phyloP scores from a whole-genome alignment of 306 rosid species.

The Echinosophora koreensis region DNA sequence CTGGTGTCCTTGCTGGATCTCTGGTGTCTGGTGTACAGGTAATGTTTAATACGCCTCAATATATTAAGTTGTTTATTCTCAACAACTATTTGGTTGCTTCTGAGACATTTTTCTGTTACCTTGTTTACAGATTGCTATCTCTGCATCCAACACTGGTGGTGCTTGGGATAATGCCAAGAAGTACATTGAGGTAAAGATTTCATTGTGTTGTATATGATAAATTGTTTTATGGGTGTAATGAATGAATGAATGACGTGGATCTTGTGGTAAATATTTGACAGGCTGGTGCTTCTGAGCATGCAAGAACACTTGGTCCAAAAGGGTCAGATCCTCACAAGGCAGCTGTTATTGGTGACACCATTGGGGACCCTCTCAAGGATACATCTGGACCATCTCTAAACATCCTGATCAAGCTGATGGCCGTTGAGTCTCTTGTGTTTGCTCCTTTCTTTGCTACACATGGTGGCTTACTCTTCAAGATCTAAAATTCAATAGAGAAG shows the following conservation, averaged over 20 bases:
- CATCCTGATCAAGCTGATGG: conserved; percentile 98
- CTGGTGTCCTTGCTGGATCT: conserved; percentile 95
- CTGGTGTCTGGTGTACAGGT: conserved; percentile 98
- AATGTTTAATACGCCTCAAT: conserved; percentile 19
- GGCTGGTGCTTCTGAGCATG: conserved; percentile 97
- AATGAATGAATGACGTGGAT: not conserved
- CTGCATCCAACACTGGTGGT: conserved; percentile 99
- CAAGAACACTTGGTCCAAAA: conserved; percentile 89
- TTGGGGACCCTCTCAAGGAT: conserved; percentile 96
- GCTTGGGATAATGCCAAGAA: conserved; percentile 99
- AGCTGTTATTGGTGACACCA: conserved; percentile 96
- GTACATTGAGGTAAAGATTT: conserved; percentile 79
- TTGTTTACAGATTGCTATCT: conserved; percentile 78
- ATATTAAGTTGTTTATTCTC: not conserved
- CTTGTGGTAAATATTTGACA: conserved; percentile 39
- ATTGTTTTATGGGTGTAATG: not conserved
- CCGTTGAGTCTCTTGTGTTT: conserved; percentile 92
- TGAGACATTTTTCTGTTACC: conserved; percentile 13
- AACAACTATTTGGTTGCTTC: not conserved
- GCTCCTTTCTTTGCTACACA: conserved; percentile 97
- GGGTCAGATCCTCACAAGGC: conserved; percentile 96
- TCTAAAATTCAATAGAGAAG: conserved; percentile 35
- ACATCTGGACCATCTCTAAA: conserved; percentile 98
- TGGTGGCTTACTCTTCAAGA: conserved; percentile 91
- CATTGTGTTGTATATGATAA: not conserved